Conservation (phyloP, 306 rosid genomes). For the Crataegus laevigata region DNA sequence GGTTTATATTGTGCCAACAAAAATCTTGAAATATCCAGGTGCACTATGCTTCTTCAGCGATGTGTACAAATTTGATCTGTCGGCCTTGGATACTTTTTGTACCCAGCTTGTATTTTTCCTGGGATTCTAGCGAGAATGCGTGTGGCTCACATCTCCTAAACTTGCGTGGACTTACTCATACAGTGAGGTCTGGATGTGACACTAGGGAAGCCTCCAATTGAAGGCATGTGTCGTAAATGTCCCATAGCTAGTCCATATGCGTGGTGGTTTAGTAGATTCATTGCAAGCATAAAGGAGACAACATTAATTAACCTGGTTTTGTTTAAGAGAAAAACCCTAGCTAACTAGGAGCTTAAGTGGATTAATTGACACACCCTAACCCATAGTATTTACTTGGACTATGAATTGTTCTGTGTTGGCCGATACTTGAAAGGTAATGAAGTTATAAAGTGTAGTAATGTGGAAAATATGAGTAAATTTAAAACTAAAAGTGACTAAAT, state of each 20-base stretch:
- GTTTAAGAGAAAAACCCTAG: neutral
- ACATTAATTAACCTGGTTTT: neutral
- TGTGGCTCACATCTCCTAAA: constrained; percentile 25
- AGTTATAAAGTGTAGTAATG: too few relatives aligned
- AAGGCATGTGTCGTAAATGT: neutral
- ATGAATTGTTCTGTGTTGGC: accelerated
- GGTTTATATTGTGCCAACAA: neutral
- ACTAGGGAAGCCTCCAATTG: neutral
- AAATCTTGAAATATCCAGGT: neutral
- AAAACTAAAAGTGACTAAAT: too few relatives aligned
- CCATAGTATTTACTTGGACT: too few relatives aligned
- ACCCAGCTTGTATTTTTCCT: neutral
- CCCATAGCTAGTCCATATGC: neutral
- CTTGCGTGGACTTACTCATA: constrained; percentile 7
- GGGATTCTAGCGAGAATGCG: neutral
- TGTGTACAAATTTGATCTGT: constrained; percentile 38
- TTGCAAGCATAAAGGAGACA: neutral
- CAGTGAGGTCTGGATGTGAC: neutral
- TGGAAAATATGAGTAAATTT: too few relatives aligned
- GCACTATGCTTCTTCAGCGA: neutral
- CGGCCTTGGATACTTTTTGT: constrained; percentile 18
- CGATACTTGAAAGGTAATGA: too few relatives aligned
- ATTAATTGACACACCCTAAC: too few relatives aligned
- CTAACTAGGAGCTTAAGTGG: neutral
- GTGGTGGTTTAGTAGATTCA: neutral